A percentile compares a stretch with the other conserved stretches of the same genome.
phyloP scores from a whole-genome alignment of 371 early-diverging fungal species.

The Mortierella polycephala region DNA sequence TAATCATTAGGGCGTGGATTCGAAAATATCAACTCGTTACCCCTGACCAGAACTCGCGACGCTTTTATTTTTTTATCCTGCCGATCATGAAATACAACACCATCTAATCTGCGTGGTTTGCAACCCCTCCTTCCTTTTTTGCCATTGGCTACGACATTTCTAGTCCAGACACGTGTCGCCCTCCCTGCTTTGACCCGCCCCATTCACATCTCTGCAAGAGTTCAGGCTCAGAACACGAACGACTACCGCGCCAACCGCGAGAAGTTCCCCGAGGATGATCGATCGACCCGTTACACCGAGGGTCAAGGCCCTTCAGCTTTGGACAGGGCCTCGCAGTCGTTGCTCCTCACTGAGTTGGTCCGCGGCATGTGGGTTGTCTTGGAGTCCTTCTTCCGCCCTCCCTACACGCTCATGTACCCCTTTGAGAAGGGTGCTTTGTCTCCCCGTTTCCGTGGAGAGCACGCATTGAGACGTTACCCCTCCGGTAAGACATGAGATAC shows the following conservation, averaged over 20 bases:
- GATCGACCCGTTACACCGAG: conserved; percentile 36
- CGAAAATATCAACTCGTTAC: too few relatives aligned
- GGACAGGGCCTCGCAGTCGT: conserved; percentile 83
- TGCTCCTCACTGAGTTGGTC: conserved; percentile 92
- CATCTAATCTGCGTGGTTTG: background rate
- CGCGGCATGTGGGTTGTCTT: conserved; percentile 93
- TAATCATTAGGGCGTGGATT: too few relatives aligned
- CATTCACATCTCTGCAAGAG: conserved; percentile 37
- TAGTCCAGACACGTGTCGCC: conserved; percentile 50
- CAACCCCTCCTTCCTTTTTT: too few relatives aligned
- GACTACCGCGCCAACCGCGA: conserved; percentile 54
- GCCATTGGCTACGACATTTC: background rate
- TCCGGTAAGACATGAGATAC: conserved; percentile 68
- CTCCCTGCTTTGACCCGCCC: conserved; percentile 43
- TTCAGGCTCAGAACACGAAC: conserved; percentile 41
- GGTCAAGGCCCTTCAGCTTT: conserved; percentile 60
- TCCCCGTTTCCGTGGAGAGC: conserved; percentile 97
- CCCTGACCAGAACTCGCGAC: too few relatives aligned
- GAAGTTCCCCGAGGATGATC: conserved; percentile 49
- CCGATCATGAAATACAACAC: background rate
- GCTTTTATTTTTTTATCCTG: background rate
- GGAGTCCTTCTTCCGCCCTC: conserved; percentile 95
- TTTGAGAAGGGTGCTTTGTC: conserved; percentile 95
- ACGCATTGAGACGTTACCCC: conserved; percentile 95
- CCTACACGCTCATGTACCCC: conserved; percentile 97